Evolutionary conservation across 176 grass and related monocot species (phyloP), one percentile per base, ranked within the genome.

Genomic region (Ananas comosus): DNA sequence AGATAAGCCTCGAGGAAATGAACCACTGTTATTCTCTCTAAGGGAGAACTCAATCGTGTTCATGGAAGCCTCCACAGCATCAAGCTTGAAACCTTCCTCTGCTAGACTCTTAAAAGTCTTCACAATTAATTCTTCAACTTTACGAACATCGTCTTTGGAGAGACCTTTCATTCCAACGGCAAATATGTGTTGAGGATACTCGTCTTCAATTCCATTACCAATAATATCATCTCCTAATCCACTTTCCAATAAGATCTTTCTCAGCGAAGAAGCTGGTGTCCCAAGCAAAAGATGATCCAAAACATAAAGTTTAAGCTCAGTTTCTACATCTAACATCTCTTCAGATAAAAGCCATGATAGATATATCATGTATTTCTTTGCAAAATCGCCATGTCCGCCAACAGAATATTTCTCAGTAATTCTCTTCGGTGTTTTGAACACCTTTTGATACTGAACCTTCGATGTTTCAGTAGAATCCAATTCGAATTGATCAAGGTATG

Each of bases 11-110:
- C 90, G 76, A 79, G 94, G 94, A 69, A 99, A 93, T 57, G 89
- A 93, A 74, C 94, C 87, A 14, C 85, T 93, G 72, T 99, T 99
- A 74, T 93, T 99, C 87, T 99, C 94, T 69, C 87, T 88, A n/a
- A 99, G 80, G 72, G 85, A 33, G 18, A 99, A 99, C 81, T 99
- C 90, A 7, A 99, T 99, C 23, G 94, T 93, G 74, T 99, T 99
- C 94, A 93, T 91, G 53, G 86, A 90, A 77, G 94, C 87, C 70
- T 99, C 94, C 50, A 99, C 87, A 71, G 94, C 94, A 72, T 99
- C 90, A 77, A 77, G 67, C 71, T 82, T 74, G 83, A 99, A 99
- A 70, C 94, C 90, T 79, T 93, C 85, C 54, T 88, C 80, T 49
- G 57, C 75, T 72, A 93, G 74, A 79, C 82, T 89, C 25, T 93